Evolutionary conservation across 495 filamentous ascomycete species (phyloP).

Genomic region (Xylaria bambusicola): DNA sequence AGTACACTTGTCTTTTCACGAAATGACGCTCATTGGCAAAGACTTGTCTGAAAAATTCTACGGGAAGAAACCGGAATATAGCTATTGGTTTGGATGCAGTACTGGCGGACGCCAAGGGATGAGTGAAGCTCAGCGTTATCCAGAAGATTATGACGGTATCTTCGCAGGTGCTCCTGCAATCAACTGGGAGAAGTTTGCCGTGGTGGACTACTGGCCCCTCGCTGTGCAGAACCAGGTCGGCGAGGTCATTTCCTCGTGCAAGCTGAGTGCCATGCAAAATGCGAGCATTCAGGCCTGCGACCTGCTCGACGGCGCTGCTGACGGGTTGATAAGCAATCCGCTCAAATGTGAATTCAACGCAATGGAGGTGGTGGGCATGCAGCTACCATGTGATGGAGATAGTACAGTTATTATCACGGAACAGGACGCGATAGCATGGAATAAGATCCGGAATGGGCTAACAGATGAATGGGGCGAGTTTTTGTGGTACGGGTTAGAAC

Average conservation of each 20-base stretch:
- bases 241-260: constrained; percentile 23
- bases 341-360: constrained; percentile 41
- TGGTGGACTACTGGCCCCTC: constrained; percentile 33
- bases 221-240: constrained; percentile 25
- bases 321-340: constrained; percentile 42
- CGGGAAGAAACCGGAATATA: constrained; percentile 33
- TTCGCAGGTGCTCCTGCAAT: constrained; percentile 52
- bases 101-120: constrained; percentile 52
- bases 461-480: constrained; percentile 16
- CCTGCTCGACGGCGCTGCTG: constrained; percentile 40
- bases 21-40: constrained; percentile 37
- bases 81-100: constrained; percentile 52
- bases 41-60: constrained; percentile 41
- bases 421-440: constrained; percentile 39
- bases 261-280: constrained; percentile 27
- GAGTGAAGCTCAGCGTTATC: constrained; percentile 43
- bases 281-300: constrained; percentile 40
- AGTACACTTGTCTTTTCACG: constrained; percentile 28
- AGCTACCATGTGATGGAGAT: constrained; percentile 33
- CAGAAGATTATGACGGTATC: constrained; percentile 59
- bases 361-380: constrained; percentile 31
- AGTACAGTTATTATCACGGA: constrained; percentile 17
- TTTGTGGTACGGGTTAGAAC: constrained; percentile 27
- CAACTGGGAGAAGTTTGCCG: constrained; percentile 34
- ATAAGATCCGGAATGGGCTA: constrained; percentile 32